These are phyloP conservation scores for Verruconis gallopava DNA, from an alignment of 2,329 filamentous ascomycete genomes.

Conservation along the genomic window DNA sequence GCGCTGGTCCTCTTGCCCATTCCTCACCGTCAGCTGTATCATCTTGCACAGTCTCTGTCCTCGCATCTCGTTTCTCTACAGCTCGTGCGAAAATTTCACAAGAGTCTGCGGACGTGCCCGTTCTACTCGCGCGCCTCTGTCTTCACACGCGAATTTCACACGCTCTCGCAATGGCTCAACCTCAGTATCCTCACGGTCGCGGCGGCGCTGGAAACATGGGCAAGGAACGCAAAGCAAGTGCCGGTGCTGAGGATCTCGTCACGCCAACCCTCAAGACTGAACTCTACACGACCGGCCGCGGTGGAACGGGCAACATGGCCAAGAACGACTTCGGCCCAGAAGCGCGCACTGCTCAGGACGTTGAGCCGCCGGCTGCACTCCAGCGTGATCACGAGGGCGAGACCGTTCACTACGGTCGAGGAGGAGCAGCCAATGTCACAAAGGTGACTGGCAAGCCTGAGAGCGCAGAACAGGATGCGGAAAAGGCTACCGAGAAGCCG, in stretches of 20 bases:
- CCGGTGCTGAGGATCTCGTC: conserved; percentile 47
- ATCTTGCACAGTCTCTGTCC: too few relatives aligned
- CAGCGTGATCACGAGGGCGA: conserved; percentile 41
- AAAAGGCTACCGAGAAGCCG: not conserved
- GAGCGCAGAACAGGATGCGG: conserved; percentile 1
- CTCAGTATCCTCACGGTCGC: conserved; percentile 42
- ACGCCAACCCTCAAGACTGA: conserved; percentile 74
- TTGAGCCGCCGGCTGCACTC: conserved; percentile 39
- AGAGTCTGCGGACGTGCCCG: too few relatives aligned
- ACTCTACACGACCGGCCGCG: conserved; percentile 81
- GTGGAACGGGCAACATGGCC: conserved; percentile 81
- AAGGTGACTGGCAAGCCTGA: conserved; percentile 18
- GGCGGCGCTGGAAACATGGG: conserved; percentile 56
- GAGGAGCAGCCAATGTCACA: conserved; percentile 60
- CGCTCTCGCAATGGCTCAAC: conserved; percentile 4
- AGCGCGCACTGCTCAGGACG: conserved; percentile 72
- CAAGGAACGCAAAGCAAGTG: conserved; percentile 21
- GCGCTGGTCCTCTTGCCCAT: too few relatives aligned
- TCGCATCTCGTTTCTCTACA: too few relatives aligned
- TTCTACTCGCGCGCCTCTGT: too few relatives aligned
- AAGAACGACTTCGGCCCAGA: conserved; percentile 55
- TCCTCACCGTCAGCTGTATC: too few relatives aligned
- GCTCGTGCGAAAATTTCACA: too few relatives aligned
- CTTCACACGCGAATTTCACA: too few relatives aligned
- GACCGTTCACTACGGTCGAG: conserved; percentile 56